Percentiles rank a stretch among this genome's conserved stretches.
phyloP scores from a whole-genome alignment of 192 early-diverging fungal species.

The Martensiomyces pterosporus region DNA sequence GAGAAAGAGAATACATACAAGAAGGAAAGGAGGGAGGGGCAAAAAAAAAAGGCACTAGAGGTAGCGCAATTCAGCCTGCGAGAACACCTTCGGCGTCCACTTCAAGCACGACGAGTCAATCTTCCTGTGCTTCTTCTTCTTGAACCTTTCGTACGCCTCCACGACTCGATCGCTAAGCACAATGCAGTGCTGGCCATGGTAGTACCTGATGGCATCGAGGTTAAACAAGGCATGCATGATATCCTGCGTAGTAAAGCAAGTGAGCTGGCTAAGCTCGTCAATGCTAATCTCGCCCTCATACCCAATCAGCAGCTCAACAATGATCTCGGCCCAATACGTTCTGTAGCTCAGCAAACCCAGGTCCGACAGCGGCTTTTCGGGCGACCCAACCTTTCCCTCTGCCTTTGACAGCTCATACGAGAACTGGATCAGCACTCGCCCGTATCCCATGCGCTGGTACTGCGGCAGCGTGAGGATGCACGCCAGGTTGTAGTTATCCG shows the following conservation, averaged over 20 bases:
- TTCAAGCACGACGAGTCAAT: slow-evolving; percentile 78
- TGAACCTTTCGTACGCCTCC: slow-evolving; percentile 70
- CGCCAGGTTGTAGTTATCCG: slow-evolving; percentile 95
- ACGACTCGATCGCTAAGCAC: slow-evolving; percentile 83
- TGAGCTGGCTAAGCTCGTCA: slow-evolving; percentile 81
- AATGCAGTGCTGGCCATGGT: slow-evolving; percentile 85
- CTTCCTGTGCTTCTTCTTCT: slow-evolving; percentile 71
- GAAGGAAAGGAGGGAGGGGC: too few species aligned
- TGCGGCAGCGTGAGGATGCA: slow-evolving; percentile 98
- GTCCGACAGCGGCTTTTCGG: slow-evolving; percentile 98
- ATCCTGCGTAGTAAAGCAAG: slow-evolving; percentile 85
- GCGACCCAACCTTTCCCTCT: slow-evolving; percentile 91
- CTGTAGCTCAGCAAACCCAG: slow-evolving; percentile 92
- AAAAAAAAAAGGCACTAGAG: slow-evolving; percentile 35
- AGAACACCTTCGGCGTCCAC: slow-evolving; percentile 79
- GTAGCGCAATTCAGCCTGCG: slow-evolving; percentile 69
- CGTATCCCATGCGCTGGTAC: slow-evolving; percentile 94
- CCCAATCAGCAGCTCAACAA: slow-evolving; percentile 71
- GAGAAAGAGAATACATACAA: slow-evolving; percentile 1
- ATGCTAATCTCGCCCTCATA: slow-evolving; percentile 81
- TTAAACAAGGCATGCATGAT: slow-evolving; percentile 87
- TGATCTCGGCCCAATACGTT: slow-evolving; percentile 89
- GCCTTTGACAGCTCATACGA: slow-evolving; percentile 96
- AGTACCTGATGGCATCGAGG: slow-evolving; percentile 86
- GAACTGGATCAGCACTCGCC: slow-evolving; percentile 89